Evolutionary conservation across 1,139 yeast species (phyloP).

Genomic region (Groenewaldozyma sp.): DNA sequence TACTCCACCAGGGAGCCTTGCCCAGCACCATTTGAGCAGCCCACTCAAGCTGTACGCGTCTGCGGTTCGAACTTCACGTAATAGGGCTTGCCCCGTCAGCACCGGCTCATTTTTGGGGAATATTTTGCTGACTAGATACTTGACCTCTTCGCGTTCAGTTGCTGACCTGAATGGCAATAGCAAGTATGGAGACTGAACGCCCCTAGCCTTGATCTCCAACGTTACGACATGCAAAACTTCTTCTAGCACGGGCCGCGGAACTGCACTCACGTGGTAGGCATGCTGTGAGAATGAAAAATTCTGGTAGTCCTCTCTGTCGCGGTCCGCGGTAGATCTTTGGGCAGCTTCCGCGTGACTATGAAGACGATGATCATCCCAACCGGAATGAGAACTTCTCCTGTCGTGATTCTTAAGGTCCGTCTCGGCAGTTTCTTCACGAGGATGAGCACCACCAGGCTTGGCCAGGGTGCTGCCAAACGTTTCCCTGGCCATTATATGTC

Average conservation of each 20-base stretch:
- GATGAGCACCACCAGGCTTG: too few species aligned
- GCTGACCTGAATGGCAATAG: slow-evolving; percentile 26
- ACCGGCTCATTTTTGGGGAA: slow-evolving; percentile 20
- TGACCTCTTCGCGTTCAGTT: slow-evolving; percentile 19
- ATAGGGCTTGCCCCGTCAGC: slow-evolving; percentile 23
- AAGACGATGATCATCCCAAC: slow-evolving; percentile 7
- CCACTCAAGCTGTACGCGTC: slow-evolving; percentile 41
- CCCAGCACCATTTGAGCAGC: slow-evolving; percentile 76
- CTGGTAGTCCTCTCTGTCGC: slow-evolving; percentile 9
- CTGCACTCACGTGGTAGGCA: slow-evolving; percentile 17
- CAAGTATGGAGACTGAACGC: slow-evolving; percentile 27
- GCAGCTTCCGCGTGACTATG: slow-evolving; percentile 8
- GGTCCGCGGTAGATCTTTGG: too few species aligned
- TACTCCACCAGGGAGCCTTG: slow-evolving; percentile 66
- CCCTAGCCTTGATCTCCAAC: slow-evolving; percentile 26
- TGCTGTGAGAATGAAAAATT: slow-evolving; percentile 23
- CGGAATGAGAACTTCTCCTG: too few species aligned
- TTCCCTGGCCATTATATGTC: too few species aligned
- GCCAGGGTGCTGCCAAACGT: too few species aligned
- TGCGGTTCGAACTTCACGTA: slow-evolving; percentile 22
- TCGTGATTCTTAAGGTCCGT: too few species aligned
- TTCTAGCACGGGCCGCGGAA: slow-evolving; percentile 24
- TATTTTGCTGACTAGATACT: slow-evolving; percentile 18
- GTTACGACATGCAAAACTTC: slow-evolving; percentile 25
- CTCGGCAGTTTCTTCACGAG: too few species aligned